Percentiles rank a stretch among this genome's conserved stretches.
Evolutionary conservation across 371 early-diverging fungal species (phyloP).

Genomic region (Scutellospora calospora): DNA sequence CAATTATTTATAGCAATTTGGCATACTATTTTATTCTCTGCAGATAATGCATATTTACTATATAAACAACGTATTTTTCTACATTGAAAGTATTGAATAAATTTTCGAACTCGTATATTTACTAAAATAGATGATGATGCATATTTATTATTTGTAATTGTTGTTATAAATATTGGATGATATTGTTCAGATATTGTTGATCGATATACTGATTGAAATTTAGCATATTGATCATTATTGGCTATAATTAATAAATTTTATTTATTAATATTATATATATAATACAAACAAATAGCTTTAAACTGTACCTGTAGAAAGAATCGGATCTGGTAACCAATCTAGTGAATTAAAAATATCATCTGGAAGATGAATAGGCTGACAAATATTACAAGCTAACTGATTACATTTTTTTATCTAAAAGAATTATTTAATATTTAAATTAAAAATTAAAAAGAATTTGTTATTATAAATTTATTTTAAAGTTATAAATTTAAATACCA

Average conservation of each 20-base stretch:
- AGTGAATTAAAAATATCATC: background rate
- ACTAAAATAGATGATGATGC: background rate
- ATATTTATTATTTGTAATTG: background rate
- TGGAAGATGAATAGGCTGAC: background rate
- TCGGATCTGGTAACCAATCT: background rate
- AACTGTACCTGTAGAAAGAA: background rate
- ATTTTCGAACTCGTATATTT: background rate
- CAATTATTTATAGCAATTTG: constrained; percentile 4
- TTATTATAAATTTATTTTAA: background rate
- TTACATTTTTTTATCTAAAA: background rate
- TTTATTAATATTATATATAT: background rate
- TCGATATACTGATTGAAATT: background rate
- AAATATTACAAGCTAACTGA: background rate
- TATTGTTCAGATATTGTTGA: background rate
- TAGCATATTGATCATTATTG: background rate
- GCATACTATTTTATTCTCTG: constrained; percentile 8
- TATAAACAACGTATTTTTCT: background rate
- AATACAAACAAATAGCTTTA: background rate
- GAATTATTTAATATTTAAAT: background rate
- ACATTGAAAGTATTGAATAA: constrained; percentile 2
- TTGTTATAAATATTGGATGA: background rate
- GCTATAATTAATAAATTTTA: background rate
- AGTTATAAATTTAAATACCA: background rate
- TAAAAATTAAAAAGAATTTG: too few species aligned
- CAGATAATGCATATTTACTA: background rate